Evolutionary conservation across 202 grass and related monocot species (phyloP).

Genomic region (Panicum hallii): DNA sequence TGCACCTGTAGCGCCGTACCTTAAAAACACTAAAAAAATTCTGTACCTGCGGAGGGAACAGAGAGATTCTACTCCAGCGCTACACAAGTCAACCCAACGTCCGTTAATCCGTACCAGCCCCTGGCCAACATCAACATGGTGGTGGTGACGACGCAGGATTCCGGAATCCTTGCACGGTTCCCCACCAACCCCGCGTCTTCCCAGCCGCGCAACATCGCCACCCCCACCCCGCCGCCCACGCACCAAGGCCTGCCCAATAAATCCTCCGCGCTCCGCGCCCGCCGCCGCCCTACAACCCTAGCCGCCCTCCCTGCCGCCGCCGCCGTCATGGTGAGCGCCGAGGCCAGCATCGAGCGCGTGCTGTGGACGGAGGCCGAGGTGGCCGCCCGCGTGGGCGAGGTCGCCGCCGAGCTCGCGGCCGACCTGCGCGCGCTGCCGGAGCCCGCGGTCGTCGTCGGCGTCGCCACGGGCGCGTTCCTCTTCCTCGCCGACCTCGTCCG

Average conservation of each 20-base stretch:
- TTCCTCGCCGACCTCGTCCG: conserved; percentile 91
- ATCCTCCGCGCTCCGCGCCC: neutral
- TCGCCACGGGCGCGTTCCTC: conserved; percentile 86
- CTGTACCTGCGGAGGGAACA: too few relatives aligned
- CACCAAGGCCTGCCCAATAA: neutral
- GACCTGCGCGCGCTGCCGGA: conserved; percentile 52
- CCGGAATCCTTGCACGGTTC: conserved; percentile 24
- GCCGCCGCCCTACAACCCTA: conserved; percentile 21
- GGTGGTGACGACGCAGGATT: conserved; percentile 6
- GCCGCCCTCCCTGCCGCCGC: neutral
- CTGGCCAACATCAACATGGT: neutral
- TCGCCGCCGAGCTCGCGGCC: conserved; percentile 65
- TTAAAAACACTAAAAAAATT: too few relatives aligned
- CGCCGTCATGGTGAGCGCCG: conserved; percentile 47
- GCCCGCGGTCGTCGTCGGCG: conserved; percentile 68
- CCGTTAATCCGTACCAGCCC: neutral
- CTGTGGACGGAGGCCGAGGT: conserved; percentile 81
- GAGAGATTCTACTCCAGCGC: neutral
- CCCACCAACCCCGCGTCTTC: neutral
- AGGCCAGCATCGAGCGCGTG: conserved; percentile 64
- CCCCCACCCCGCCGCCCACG: neutral
- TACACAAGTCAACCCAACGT: neutral
- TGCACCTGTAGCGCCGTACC: too few relatives aligned
- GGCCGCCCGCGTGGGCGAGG: conserved; percentile 65
- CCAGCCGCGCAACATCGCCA: neutral